Base-by-base conservation (phyloP, 2,329 filamentous ascomycete species). In the Cordyceps cicadae region DNA sequence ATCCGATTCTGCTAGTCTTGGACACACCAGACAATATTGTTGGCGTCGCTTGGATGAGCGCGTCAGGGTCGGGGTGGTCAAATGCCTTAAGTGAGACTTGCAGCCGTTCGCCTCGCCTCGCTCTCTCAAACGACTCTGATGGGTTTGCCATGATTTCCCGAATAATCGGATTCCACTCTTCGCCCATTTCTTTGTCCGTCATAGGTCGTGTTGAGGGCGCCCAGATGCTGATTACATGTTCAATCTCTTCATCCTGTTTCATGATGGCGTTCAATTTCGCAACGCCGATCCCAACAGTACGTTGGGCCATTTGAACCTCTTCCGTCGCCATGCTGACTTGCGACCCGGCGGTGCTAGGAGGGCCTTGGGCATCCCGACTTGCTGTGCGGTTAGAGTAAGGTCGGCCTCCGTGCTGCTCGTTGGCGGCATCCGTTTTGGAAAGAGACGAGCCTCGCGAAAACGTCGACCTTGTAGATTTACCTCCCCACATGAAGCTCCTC, bases 1-100 rank as follows among this genome's bases (percentile, higher is more conserved):
- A 97, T 2, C 92, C 94, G 72, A 97, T 92, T 71, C 94, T 94
- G 67, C 81, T 88, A 0, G 92, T 96, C 71, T 88, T 88, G 61
- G 81, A 81, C 62, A 97, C 84, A 56, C 88, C 87, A 55, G 95
- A 88, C 15, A 99, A 83, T 15, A 95, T 76, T 0, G 93, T 97
- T 0, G 94, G 94, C 3, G 91, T 96, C 53, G 88, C 86, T 68
- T 89, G 90, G 69, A 97, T 88, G 46, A 99, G 81, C 0, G 77
- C 79, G 65, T 96, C 91, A 1, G 91, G 86, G 67, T 97, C 91
- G 1, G 84, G 79, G 67, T 88, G 83, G 41, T 85, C 82, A 71
- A 97, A 97, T 1, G 89, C 82, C 66, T 87, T 88, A 15, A 97
- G 76, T 63, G 90, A 88, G 1, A 97, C 77, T 65, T 93, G 89